phyloP scores from a whole-genome alignment of 495 filamentous ascomycete species.

The Annulohypoxylon nitens region DNA sequence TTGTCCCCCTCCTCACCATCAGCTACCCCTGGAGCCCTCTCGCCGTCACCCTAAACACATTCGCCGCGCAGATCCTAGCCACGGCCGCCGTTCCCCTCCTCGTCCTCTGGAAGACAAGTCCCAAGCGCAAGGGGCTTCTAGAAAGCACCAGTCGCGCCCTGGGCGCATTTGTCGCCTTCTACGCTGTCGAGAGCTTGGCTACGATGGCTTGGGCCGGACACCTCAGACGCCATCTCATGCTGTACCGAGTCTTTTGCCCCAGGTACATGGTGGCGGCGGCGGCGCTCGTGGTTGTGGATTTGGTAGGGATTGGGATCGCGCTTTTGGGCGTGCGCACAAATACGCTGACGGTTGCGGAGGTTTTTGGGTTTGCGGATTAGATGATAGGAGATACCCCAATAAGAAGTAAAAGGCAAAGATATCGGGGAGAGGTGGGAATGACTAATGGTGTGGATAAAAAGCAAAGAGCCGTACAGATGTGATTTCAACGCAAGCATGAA shows the following conservation, averaged over 20 bases:
- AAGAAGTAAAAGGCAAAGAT: too few relatives aligned
- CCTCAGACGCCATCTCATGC: constrained; percentile 91
- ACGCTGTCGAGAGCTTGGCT: constrained; percentile 81
- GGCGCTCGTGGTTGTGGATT: constrained; percentile 79
- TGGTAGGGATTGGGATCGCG: constrained; percentile 75
- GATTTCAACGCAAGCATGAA: neutral
- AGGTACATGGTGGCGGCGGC: constrained; percentile 86
- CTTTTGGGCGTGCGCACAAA: constrained; percentile 79
- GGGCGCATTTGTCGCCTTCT: constrained; percentile 80
- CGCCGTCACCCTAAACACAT: constrained; percentile 85
- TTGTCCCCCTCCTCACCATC: constrained; percentile 86
- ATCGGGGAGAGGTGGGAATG: too few relatives aligned
- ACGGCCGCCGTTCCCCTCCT: constrained; percentile 82
- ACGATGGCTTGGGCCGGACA: constrained; percentile 90
- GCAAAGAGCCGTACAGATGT: neutral
- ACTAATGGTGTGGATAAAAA: neutral
- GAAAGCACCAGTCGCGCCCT: constrained; percentile 76
- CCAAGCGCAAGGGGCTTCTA: constrained; percentile 70
- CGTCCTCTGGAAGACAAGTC: constrained; percentile 84
- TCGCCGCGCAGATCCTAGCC: constrained; percentile 88
- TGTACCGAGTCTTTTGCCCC: constrained; percentile 95
- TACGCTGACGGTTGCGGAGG: constrained; percentile 80
- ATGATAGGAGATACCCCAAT: neutral
- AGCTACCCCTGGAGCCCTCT: constrained; percentile 91
- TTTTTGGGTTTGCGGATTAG: constrained; percentile 83